Evolutionary conservation across 331 rosid species (phyloP).

Genomic region (Rhamnella rubrinervis): DNA sequence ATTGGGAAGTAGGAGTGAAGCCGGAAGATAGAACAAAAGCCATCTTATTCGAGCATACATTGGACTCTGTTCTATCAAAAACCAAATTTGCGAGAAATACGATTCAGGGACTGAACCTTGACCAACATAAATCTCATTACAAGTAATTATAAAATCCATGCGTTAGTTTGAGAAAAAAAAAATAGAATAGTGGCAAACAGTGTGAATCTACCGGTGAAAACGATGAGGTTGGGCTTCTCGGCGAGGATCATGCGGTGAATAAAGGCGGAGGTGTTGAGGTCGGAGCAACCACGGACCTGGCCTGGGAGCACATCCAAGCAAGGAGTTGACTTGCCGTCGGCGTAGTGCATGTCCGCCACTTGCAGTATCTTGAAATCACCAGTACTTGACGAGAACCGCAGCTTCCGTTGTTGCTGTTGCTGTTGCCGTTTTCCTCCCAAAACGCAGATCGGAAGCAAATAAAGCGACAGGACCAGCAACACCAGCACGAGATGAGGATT

Average conservation of each 20-base stretch:
- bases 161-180: not conserved
- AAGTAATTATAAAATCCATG: not conserved
- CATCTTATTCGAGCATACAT: too few species aligned
- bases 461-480: constrained; percentile 15
- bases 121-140: not conserved
- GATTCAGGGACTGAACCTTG: too few species aligned
- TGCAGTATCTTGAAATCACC: constrained; percentile 90
- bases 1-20: not conserved
- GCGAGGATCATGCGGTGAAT: constrained; percentile 71
- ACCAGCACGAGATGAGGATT: constrained; percentile 15
- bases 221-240: constrained; percentile 88
- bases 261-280: constrained; percentile 77
- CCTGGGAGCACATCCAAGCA: constrained; percentile 57
- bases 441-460: constrained; percentile 30
- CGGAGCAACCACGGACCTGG: constrained; percentile 65
- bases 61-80: too few species aligned
- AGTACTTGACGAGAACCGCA: constrained; percentile 43
- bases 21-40: not conserved
- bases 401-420: constrained; percentile 23
- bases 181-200: not conserved
- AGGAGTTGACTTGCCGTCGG: constrained; percentile 56
- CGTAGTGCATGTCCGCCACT: constrained; percentile 97
- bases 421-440: constrained; percentile 17
- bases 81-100: too few species aligned
- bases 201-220: constrained; percentile 64